Evolutionary conservation across 2,329 filamentous ascomycete species (phyloP).

Genomic region (Fusarium palustre): DNA sequence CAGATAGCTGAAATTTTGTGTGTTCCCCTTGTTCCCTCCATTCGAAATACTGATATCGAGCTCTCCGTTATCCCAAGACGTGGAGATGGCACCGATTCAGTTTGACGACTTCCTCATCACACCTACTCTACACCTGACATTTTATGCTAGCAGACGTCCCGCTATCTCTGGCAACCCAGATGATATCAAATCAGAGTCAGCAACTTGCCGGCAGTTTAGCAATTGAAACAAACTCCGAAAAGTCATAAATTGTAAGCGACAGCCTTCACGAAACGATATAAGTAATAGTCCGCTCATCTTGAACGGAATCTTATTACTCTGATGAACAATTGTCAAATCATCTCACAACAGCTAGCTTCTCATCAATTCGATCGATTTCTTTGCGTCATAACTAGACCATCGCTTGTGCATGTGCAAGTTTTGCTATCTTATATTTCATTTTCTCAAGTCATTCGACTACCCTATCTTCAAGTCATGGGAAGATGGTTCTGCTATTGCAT

Average conservation of each 20-base stretch:
- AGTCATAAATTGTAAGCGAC: background rate
- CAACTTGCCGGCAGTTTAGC: background rate
- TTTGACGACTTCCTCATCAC: background rate
- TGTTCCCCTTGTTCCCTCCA: no score
- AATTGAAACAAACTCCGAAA: background rate
- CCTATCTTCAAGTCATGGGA: background rate
- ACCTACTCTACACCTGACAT: background rate
- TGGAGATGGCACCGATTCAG: background rate
- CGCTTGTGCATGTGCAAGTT: background rate
- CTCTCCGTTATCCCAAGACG: background rate
- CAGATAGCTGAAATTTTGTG: background rate
- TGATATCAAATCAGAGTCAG: background rate
- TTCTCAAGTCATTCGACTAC: background rate
- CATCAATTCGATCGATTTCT: background rate
- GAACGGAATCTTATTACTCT: background rate
- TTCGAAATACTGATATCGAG: background rate
- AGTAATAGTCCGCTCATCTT: background rate
- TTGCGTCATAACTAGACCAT: background rate
- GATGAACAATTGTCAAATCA: no score
- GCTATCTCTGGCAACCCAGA: background rate
- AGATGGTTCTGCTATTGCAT: background rate
- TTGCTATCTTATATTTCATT: background rate
- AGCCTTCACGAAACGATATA: background rate
- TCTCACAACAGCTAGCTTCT: background rate
- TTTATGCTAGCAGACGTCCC: background rate